Base-by-base conservation (phyloP, 176 grass and related monocot genomes). In the Hyparrhenia diplandra region DNA sequence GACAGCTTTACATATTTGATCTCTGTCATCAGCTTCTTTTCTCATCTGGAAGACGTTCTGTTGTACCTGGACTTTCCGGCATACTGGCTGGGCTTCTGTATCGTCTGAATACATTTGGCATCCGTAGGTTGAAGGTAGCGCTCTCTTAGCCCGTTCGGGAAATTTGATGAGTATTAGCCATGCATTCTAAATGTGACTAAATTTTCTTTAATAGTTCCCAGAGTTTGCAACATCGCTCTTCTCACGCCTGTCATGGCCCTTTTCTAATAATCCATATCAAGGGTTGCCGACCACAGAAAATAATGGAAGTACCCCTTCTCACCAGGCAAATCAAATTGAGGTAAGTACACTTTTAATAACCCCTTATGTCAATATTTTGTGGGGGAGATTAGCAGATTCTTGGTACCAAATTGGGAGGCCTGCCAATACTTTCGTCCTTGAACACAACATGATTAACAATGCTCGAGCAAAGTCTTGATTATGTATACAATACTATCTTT, bases 11-110 rank as follows among this genome's bases (percentile, higher is more conserved):
- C 63, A 4, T 81, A 81, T 87, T 83, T 86, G 7, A 65, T 79
- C 73, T 88, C 3, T 80, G 65, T 88, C 55, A 51, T 81, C 85
- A 99, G 92, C 84, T 99, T 65, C 88, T 99, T 65, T 89, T 95
- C 72, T 95, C 96, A 68, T 93, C 92, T 55, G 92, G 92, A 84
- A 93, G 88, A 42, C 85, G 16, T 75, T 93, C 92, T 82, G 20
- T 93, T 76, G n/a, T 95, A 82, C 90, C 92, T 85, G 96, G 92
- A 82, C 41, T 93, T 65, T 95, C 90, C 83, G n/a, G 96, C 65
- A 85, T 93, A 42, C 42, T 99, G 45, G 86, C 90, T 82, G 96
- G 90, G 5, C 66, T 86, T 80, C 80, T 99, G 54, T 99, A 99
- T 75, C 88, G 86, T 71, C 64, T 99, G 20, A 95, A 95, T 81